These are phyloP conservation scores for Ogataea glucozyma DNA, from an alignment of 805 yeast species.

Conservation along the genomic window DNA sequence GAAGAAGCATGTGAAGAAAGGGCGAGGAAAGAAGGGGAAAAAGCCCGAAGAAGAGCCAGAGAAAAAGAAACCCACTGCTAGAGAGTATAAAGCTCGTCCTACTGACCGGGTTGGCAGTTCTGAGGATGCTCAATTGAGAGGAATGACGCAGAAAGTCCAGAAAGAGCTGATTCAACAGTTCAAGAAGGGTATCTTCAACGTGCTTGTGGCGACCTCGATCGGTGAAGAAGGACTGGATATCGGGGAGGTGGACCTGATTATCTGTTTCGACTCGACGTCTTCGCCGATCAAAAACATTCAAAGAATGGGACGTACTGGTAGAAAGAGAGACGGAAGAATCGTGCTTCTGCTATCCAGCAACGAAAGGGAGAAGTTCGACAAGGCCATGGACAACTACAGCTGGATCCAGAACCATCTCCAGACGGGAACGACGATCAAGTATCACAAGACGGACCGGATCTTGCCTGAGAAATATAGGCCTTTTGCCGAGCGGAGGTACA, in stretches of 20 bases:
- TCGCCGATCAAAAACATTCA: constrained; percentile 94
- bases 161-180: constrained; percentile 75
- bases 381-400: constrained; percentile 82
- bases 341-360: constrained; percentile 71
- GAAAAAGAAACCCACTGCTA: constrained; percentile 29
- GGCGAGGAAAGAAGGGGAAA: constrained; percentile 37
- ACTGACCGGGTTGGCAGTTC: constrained; percentile 56
- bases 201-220: constrained; percentile 91
- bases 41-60: constrained; percentile 33
- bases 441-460: constrained; percentile 60
- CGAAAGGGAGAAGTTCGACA: constrained; percentile 77
- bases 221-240: constrained; percentile 99
- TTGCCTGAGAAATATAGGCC: constrained; percentile 63
- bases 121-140: constrained; percentile 72
- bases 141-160: constrained; percentile 91
- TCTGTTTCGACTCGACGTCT: constrained; percentile 89
- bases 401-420: constrained; percentile 71
- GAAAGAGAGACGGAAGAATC: constrained; percentile 87
- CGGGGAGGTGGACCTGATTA: constrained; percentile 93
- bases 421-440: constrained; percentile 43
- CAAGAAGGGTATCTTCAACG: constrained; percentile 70
- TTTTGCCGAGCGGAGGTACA: constrained; percentile 50
- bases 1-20: constrained; percentile 43
- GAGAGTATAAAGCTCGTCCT: constrained; percentile 37
- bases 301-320: constrained; percentile 97